Base-by-base conservation (phyloP, 148 eudicot species). In the Rhododendron williamsianum region DNA sequence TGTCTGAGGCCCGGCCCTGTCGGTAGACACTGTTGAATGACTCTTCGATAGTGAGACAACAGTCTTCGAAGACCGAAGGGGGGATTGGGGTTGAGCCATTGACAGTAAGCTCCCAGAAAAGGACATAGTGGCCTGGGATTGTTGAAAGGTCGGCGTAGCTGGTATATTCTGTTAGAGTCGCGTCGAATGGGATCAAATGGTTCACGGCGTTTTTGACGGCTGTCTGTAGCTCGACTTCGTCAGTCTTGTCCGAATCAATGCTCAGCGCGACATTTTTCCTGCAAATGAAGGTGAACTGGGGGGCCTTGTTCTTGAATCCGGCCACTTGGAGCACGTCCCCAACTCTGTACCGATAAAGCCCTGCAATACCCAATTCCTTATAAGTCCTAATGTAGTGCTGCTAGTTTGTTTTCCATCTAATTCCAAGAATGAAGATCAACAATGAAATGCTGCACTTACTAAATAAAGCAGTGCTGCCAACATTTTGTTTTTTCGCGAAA, bases 221-320 rank as follows among this genome's bases (percentile, higher is more conserved):
- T 12, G 86, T 85, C 35, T 93, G 94, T 4, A 95, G 96, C 91
- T 95, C 98, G 2, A 91, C 94, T 49, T 95, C 98, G 19, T 92
- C 93, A 0, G 98, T 95, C 82, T 94, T 94, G 91, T 94, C 98
- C 0, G 98, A 84, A 25, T 94, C 98, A 23, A 94, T 94, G 91
- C 96, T 93, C 10, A 94, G 82, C 0, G 88, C 93, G 9, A 94
- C 98, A 83, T 93, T 94, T 36, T 94, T 94, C 3, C 98, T 85
- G 87, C 98, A 91, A 1, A 94, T 86, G 88, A 94, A 93, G 83
- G 86, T 92, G 93, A 94, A 93, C 78, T 94, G 95, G 0, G 98
- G 98, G 0, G 98, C 94, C 77, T 91, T 92, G 93, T 94, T 94
- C 87, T 94, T 92, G 91, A 94, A 94, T 13, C 98, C 98, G 0